These are phyloP conservation scores for Physcia stellaris DNA, from an alignment of 495 filamentous ascomycete species.

Conservation along the genomic window DNA sequence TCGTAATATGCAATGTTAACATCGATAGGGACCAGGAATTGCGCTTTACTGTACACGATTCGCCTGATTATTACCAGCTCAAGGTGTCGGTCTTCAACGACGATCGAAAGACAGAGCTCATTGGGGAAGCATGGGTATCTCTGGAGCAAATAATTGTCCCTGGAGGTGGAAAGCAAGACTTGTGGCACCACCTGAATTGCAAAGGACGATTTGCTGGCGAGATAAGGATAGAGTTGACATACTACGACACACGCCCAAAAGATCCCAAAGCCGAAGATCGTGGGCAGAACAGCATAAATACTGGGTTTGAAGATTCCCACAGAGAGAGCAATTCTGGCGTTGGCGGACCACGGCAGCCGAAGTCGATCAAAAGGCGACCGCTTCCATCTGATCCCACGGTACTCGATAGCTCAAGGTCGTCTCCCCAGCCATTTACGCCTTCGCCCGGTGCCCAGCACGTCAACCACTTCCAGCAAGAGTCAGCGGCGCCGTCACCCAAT, in stretches of 20 bases:
- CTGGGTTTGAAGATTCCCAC: conserved; percentile 1
- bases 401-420: conserved; percentile 20
- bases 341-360: conserved; percentile 43
- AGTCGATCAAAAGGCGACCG: conserved; percentile 62
- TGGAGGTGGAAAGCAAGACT: conserved; percentile 82
- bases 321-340: conserved; percentile 5
- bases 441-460: conserved; percentile 2
- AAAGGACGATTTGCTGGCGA: conserved; percentile 91
- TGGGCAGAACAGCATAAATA: conserved; percentile 27
- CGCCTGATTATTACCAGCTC: conserved; percentile 82
- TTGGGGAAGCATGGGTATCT: conserved; percentile 83
- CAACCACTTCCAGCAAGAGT: neutral
- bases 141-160: conserved; percentile 66
- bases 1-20: conserved; percentile 3
- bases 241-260: conserved; percentile 80
- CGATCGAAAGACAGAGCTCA: conserved; percentile 89
- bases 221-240: conserved; percentile 89
- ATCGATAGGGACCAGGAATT: conserved; percentile 83
- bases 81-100: conserved; percentile 97
- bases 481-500: too few species aligned
- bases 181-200: conserved; percentile 78
- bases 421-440: conserved; percentile 10
- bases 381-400: conserved; percentile 58
- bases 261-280: conserved; percentile 47
- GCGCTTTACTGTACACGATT: conserved; percentile 91